Base-by-base conservation (phyloP, 306 rosid species). In the Acacia confusa region DNA sequence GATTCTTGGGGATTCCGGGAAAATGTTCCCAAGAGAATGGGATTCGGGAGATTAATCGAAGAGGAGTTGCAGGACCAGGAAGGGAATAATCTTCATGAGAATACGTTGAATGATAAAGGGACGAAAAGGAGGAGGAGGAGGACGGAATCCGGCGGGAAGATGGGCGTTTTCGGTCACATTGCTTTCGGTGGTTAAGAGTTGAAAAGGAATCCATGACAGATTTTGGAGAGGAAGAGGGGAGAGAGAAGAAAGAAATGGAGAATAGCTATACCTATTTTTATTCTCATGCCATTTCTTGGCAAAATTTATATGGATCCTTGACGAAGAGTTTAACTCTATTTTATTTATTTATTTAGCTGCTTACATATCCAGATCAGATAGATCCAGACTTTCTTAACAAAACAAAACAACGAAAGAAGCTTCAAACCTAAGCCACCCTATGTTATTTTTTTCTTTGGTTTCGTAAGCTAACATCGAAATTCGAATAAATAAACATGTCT, bases 11-110 rank as follows among this genome's bases (percentile, higher is more conserved):
- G 70, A 95, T 92, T 71, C 99, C 99, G 0, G 99, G 99, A 11
- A 88, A 75, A 52, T 91, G 92, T 58, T 95, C 99, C 99, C 99
- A 95, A n/a, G 99, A 95, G 78, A 95, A 95, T 10, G 99, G 99
- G 43, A 92, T 90, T n/a, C 98, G 92, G 11, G 97, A 92, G 81
- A 87, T 67, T 36, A 67, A 81, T 43, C 85, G 84, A 45, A 85
- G 82, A 1, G 96, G 94, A 16, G 89, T 81, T 50, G 87, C 84
- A 32, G 82, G 91, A 22, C 87, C 81, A 2, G 80, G 80, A 1
- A 88, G 88, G 38, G 88, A 81, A 44, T 85, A 81, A 40, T 85
- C 88, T 7, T 36, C 40, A 4, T 4, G 40, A 36, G 40, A 36
- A 36, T 7, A 36, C 6, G 40, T 36, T 36, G 40, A 36, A 36